phyloP scores from a whole-genome alignment of 495 filamentous ascomycete species.

The Lichina pygmaea region DNA sequence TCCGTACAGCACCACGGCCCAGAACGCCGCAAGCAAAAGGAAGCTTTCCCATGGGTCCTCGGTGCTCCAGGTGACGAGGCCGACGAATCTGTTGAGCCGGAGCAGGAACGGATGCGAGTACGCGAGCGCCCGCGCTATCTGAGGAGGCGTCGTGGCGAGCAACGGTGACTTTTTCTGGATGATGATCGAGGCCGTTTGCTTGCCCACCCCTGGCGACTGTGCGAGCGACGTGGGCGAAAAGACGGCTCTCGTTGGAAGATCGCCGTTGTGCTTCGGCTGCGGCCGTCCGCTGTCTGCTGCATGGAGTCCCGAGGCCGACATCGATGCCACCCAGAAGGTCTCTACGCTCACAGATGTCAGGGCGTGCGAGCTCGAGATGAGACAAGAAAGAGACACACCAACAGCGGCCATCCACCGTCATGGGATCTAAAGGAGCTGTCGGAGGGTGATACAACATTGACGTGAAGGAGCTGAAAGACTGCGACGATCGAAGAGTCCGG shows the following conservation, averaged over 20 bases:
- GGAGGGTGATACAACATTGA: too few species aligned
- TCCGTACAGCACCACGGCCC: constrained; percentile 64
- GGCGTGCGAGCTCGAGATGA: too few species aligned
- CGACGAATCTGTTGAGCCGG: constrained; percentile 56
- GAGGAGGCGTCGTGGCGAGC: constrained; percentile 75
- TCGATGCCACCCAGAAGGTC: background rate
- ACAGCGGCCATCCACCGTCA: constrained; percentile 3
- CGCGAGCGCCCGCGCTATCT: constrained; percentile 72
- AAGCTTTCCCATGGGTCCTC: constrained; percentile 94
- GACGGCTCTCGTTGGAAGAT: constrained; percentile 49
- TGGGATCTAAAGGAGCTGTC: too few species aligned
- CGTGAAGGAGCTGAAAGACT: too few species aligned
- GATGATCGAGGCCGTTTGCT: constrained; percentile 66
- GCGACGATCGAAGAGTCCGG: too few species aligned
- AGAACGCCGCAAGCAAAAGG: constrained; percentile 58
- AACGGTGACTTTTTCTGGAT: constrained; percentile 92
- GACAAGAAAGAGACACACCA: background rate
- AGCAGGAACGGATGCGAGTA: constrained; percentile 85
- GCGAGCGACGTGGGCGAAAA: constrained; percentile 68
- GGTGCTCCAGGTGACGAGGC: constrained; percentile 77
- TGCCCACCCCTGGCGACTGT: constrained; percentile 36
- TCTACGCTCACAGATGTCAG: background rate
- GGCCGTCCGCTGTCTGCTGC: constrained; percentile 3
- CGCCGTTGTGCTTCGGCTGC: constrained; percentile 15
- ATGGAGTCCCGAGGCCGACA: constrained; percentile 11